Base-by-base conservation (phyloP, 495 filamentous ascomycete genomes). In the Annulohypoxylon stygium region DNA sequence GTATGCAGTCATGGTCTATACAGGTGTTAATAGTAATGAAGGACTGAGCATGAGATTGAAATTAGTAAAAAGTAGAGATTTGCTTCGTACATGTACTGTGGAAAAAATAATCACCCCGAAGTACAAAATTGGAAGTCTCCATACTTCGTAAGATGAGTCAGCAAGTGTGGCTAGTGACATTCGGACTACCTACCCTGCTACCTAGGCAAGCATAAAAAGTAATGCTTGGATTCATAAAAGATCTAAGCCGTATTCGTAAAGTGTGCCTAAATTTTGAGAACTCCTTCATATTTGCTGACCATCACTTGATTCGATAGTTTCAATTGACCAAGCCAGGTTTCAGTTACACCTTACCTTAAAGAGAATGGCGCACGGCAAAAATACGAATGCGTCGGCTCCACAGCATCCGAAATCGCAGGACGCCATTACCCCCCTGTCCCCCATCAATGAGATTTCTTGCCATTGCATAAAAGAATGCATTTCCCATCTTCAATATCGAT, bases 401-500 rank as follows among this genome's bases (percentile, higher is more conserved):
- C 65, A 55, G 23, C 9, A 57, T 33, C 67, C 71, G 67, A 74
- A 58, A 23, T 73, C 62, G 58, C 74, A 76, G 70, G 65, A 68
- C 69, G 45, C 55, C 34, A 71, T 4, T 30, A 60, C 16, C 66
- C 65, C 18, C 47, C 23, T 41, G 11, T 7, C 16, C n/a, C 3
- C 1, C 20, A 34, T 36, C 33, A 23, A 36, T 47, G 43, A 47
- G 43, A 36, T 26, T 26, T 23, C 20, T 23, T 23, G 20, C 20
- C 20, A 23, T 23, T 9, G 36, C 75, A 81, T 74, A 80, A 81
- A 79, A 73, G 18, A 20, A 55, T 16, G n/a, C 25, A 58, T 41
- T 16, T 54, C 51, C 58, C 70, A 3, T 16, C 34, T 16, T 34
- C 18, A 4, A 20, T 25, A 1, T 10, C 8, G 37, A 39, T 12